These are phyloP conservation scores for Rhizopogon vesiculosus DNA, from an alignment of 768 basidiomycete genomes.

Conservation along the genomic window DNA sequence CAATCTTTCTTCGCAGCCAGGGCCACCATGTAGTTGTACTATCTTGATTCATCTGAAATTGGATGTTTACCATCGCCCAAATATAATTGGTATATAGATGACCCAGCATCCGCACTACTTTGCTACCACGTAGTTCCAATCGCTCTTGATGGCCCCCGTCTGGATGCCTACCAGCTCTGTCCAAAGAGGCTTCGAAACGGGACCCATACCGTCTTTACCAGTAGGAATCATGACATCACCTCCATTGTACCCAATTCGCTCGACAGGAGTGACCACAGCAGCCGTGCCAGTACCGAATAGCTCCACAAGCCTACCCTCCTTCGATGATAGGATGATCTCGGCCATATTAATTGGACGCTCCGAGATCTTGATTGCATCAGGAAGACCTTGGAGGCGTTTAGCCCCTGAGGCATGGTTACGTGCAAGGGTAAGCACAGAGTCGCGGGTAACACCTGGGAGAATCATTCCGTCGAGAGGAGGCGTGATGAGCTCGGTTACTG, in stretches of 20 bases:
- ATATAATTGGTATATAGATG: background rate
- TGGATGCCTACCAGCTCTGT: conserved; percentile 58
- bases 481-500: conserved; percentile 56
- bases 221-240: conserved; percentile 51
- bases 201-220: conserved; percentile 72
- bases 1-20: no score
- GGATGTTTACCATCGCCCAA: background rate
- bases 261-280: conserved; percentile 49
- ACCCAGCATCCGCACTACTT: conserved; percentile 11
- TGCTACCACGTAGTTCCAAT: conserved; percentile 66
- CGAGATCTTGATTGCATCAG: conserved; percentile 51
- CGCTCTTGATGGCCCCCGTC: conserved; percentile 68
- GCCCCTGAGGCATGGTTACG: conserved; percentile 51
- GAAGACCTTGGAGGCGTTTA: conserved; percentile 43
- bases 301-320: conserved; percentile 40
- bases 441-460: conserved; percentile 65
- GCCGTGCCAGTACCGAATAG: conserved; percentile 48
- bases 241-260: conserved; percentile 56
- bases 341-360: conserved; percentile 75
- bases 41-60: background rate
- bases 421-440: conserved; percentile 44
- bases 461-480: conserved; percentile 64
- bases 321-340: conserved; percentile 54
- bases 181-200: conserved; percentile 46
- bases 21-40: no score